Evolutionary conservation across 495 filamentous ascomycete genomes (phyloP).

Genomic region (Bathelium albidoporum): DNA sequence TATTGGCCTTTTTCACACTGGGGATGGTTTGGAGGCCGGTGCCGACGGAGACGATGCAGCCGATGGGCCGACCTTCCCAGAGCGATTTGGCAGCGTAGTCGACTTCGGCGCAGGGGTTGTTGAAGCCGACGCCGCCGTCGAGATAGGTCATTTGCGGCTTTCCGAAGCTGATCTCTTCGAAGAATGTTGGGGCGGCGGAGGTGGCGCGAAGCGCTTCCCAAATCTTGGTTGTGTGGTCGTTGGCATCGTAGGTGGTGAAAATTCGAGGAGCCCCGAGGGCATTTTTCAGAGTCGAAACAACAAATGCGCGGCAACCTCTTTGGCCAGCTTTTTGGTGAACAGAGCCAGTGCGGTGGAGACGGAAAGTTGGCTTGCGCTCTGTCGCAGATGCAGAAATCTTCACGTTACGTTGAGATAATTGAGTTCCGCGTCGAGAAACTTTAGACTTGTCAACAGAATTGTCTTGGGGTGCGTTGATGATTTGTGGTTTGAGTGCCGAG

Average conservation of each 20-base stretch:
- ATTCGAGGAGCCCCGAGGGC: constrained; percentile 24
- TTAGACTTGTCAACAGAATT: background rate
- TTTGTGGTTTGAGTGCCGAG: background rate
- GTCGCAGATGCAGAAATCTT: background rate
- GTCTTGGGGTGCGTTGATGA: background rate
- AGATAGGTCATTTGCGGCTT: constrained; percentile 25
- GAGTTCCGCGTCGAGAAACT: background rate
- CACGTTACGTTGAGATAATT: background rate
- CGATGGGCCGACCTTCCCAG: constrained; percentile 22
- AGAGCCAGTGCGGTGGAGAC: constrained; percentile 15
- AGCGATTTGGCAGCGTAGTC: constrained; percentile 25
- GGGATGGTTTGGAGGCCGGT: constrained; percentile 29
- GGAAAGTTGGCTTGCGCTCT: constrained; percentile 15
- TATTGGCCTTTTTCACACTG: constrained; percentile 19
- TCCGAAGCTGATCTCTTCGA: constrained; percentile 28
- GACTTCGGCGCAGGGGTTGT: constrained; percentile 26
- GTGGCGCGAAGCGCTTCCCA: constrained; percentile 27
- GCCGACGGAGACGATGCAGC: constrained; percentile 25
- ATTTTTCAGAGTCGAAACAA: constrained; percentile 23
- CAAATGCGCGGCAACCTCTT: constrained; percentile 23
- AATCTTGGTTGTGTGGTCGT: constrained; percentile 22
- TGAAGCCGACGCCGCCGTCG: constrained; percentile 29
- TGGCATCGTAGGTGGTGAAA: constrained; percentile 24
- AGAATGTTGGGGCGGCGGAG: constrained; percentile 27
- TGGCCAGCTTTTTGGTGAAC: constrained; percentile 20